Base-by-base conservation (phyloP, 2,329 filamentous ascomycete species). In the Sporothrix sp. region DNA sequence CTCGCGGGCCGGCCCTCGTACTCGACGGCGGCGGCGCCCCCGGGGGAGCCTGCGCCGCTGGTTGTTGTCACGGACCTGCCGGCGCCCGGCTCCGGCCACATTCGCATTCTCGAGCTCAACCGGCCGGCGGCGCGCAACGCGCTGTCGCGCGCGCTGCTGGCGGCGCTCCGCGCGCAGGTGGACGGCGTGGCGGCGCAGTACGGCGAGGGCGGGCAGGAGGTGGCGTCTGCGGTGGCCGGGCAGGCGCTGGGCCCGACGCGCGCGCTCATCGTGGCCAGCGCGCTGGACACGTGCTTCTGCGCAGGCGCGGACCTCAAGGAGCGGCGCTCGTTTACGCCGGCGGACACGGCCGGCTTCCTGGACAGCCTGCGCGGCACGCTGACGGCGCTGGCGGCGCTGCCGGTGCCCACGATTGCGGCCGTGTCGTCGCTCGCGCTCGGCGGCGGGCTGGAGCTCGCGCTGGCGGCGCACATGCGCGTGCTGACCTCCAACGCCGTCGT, bases 301-400 rank as follows among this genome's bases (percentile, higher is more conserved):
- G 88, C 93, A 0, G 93, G 93, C 33, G 93, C 93, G 4, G 93
- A 98, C 64, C 69, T 98, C 61, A 97, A 96, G 65, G 91, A 96
- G 72, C 74, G 91, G 25, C 76, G 78, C 52, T 78, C 75, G 4
- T 93, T 96, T 67, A 83, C 79, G 1, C 76, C 74, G 54, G 78
- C 88, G 59, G 85, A 96, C 58, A 95, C 88, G 3, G 72, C 77
- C 33, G 73, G 79, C 23, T 98, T 98, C 72, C 81, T 98, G 30
- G 63, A 74, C 39, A 76, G 78, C 61, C 82, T 98, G 47, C 84
- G 91, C 59, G 68, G 68, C 46, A 94, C 91, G 44, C 82, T 98
- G 62, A 72, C 78, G 36, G 72, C 78, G 37, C 78, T 98, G 53
- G 76, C 87, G 25, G 66, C 73, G 53, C 82, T 98, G 37, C 86